Percentiles rank a stretch among this genome's conserved stretches.
Conservation (phyloP, 768 basidiomycete genomes). For the Tylopilus intermedius region DNA sequence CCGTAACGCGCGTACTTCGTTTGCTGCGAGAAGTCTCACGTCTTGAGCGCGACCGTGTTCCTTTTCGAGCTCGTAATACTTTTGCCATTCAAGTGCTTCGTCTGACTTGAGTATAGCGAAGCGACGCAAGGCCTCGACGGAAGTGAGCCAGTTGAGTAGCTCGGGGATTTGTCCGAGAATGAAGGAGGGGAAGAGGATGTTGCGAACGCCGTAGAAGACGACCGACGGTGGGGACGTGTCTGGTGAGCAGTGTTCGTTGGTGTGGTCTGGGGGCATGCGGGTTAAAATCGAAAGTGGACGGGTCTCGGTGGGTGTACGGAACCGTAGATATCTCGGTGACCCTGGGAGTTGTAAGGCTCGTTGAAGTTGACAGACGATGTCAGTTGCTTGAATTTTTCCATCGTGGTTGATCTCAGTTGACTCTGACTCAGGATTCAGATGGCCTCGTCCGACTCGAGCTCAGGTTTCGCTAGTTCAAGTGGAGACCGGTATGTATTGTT, state of each 20-base stretch:
- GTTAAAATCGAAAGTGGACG: background rate
- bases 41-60: slow-evolving; percentile 1
- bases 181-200: slow-evolving; percentile 27
- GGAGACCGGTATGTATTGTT: no score
- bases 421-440: background rate
- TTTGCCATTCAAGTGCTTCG: slow-evolving; percentile 25
- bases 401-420: background rate
- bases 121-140: slow-evolving; percentile 22
- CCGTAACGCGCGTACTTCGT: slow-evolving; percentile 13
- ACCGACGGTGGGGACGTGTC: slow-evolving; percentile 13
- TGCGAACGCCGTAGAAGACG: slow-evolving; percentile 26
- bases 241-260: background rate
- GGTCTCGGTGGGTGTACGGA: background rate
- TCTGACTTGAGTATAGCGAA: slow-evolving; percentile 13
- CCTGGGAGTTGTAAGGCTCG: slow-evolving; percentile 6
- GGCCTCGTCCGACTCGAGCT: no score
- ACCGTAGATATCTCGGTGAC: slow-evolving; percentile 18
- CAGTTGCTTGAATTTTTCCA: slow-evolving; percentile 10
- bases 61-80: slow-evolving; percentile 16
- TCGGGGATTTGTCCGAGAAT: slow-evolving; percentile 30
- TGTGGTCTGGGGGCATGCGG: slow-evolving; percentile 4
- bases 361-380: slow-evolving; percentile 16
- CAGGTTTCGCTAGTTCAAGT: no score
- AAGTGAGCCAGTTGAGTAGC: slow-evolving; percentile 21
- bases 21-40: slow-evolving; percentile 16